Conservation (phyloP, 2,329 filamentous ascomycete species). For the Cytospora chrysosperma region DNA sequence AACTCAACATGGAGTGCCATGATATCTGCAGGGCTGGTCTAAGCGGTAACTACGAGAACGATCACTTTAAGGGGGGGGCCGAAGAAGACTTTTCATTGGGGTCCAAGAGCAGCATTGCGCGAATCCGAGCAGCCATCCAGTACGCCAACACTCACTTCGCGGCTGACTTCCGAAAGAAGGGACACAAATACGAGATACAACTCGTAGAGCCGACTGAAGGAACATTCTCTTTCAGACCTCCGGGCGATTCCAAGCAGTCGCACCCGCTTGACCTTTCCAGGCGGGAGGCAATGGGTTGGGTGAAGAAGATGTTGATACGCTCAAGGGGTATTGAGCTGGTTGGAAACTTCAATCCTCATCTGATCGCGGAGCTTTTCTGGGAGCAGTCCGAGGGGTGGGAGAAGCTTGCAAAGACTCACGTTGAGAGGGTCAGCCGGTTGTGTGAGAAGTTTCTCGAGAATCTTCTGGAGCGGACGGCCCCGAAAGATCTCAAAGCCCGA, state of each 20-base stretch:
- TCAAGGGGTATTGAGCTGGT: constrained; percentile 10
- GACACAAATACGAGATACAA: not conserved
- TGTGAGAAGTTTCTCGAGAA: not conserved
- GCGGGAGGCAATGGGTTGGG: not conserved
- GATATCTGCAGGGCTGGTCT: constrained; percentile 4
- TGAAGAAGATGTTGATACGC: not conserved
- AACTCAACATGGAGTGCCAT: constrained; percentile 6
- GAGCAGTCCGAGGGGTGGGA: constrained; percentile 15
- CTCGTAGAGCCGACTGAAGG: not conserved
- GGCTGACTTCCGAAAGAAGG: not conserved
- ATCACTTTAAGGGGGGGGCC: not conserved
- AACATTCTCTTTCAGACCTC: too few relatives aligned
- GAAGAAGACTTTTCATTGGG: rapidly evolving
- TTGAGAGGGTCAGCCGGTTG: not conserved
- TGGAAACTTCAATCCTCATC: not conserved
- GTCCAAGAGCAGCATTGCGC: not conserved
- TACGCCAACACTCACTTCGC: not conserved
- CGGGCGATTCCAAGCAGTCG: too few relatives aligned
- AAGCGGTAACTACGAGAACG: constrained; percentile 3
- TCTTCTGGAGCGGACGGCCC: not conserved
- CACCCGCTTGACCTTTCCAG: not conserved
- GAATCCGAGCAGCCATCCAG: constrained; percentile 1
- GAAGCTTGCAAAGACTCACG: not conserved
- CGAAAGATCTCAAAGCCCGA: not conserved
- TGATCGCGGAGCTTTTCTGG: constrained; percentile 15